These are phyloP conservation scores for Blastomyces emzantsi DNA, from an alignment of 2,329 filamentous ascomycete species.

Conservation along the genomic window DNA sequence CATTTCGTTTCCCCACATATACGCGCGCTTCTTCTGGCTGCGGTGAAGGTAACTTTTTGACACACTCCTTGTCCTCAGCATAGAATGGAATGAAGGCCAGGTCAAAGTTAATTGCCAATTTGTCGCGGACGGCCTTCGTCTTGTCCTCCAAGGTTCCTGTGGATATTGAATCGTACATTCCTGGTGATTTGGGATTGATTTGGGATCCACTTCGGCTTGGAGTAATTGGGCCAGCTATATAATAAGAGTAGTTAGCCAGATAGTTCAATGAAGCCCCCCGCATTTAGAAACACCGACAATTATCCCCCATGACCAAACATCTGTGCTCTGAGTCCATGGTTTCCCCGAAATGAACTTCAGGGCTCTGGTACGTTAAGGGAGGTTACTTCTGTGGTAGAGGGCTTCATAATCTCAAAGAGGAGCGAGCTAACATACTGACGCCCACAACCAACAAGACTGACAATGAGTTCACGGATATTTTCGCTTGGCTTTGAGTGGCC, in stretches of 20 bases:
- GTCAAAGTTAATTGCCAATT: conserved; percentile 16
- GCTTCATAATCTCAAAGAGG: conserved; percentile 5
- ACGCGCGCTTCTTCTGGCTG: conserved; percentile 17
- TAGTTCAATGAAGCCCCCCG: not conserved
- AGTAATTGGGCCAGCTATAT: conserved; percentile 17
- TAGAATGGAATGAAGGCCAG: conserved; percentile 14
- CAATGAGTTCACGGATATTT: conserved; percentile 15
- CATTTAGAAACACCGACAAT: conserved; percentile 12
- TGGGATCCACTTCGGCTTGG: conserved; percentile 15
- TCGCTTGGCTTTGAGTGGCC: conserved; percentile 14
- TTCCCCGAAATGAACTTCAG: conserved; percentile 17
- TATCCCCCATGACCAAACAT: conserved; percentile 19
- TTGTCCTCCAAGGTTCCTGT: conserved; percentile 14
- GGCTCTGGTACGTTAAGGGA: conserved; percentile 17
- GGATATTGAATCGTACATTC: conserved; percentile 16
- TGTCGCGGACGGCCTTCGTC: conserved; percentile 12
- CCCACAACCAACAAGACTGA: conserved; percentile 17
- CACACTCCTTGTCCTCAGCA: conserved; percentile 14
- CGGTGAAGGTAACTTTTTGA: conserved; percentile 13
- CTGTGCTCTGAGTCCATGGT: conserved; percentile 15
- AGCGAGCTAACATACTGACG: conserved; percentile 13
- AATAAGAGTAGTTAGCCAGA: not conserved
- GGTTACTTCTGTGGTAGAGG: conserved; percentile 14
- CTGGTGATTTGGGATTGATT: conserved; percentile 15
- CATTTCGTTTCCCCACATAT: conserved; percentile 18